Base-by-base conservation (phyloP, 2,329 filamentous ascomycete genomes). In the Calonectria montana region DNA sequence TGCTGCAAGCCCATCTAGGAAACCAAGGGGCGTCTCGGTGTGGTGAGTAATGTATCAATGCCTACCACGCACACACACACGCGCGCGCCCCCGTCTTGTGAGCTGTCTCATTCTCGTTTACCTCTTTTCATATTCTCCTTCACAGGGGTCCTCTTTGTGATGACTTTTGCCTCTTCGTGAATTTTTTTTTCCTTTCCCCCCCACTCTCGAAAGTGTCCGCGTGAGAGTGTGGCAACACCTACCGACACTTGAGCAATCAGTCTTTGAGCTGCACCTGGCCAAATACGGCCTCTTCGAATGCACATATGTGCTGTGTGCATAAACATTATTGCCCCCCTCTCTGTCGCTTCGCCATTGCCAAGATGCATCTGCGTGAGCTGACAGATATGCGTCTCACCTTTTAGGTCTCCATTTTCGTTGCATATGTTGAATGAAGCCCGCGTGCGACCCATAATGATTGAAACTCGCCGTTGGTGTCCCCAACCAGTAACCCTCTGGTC, bases 1-100 rank as follows among this genome's bases (percentile, higher is more conserved):
- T 21, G 68, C 68, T 70, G 62, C 68, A 65, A 35, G 62, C 43
- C 31, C 43, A 64, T 57, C n/a, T 70, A 35, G 68, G 62, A 70
- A 66, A 66, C 57, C 39, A 27, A 62, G 57, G 39, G 57, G 57
- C 57, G 57, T 45, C 39, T 45, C 37, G 37, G 57, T 62, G 57
- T 62, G 57, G 57, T 39, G 57, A 16, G 18, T 39, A 45, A 62
- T 62, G 64, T 50, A 59, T 59, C 48, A 37, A 50, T 53, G 43
- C 62, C 62, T 50, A 65, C 57, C 37, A 62, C 39, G 10, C 57
- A 23, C 29, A 39, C 16, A 47, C n/a, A n/a, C n/a, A n/a, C n/a
- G n/a, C n/a, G 10, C 31, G 31, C 27, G 16, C 59, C 16, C 59
- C 59, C 16, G 39, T 23, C n/a, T 10, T 47, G 43, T 47, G 43